Evolutionary conservation across 176 grass and related monocot species (phyloP).

Genomic region (Oryza meridionalis): DNA sequence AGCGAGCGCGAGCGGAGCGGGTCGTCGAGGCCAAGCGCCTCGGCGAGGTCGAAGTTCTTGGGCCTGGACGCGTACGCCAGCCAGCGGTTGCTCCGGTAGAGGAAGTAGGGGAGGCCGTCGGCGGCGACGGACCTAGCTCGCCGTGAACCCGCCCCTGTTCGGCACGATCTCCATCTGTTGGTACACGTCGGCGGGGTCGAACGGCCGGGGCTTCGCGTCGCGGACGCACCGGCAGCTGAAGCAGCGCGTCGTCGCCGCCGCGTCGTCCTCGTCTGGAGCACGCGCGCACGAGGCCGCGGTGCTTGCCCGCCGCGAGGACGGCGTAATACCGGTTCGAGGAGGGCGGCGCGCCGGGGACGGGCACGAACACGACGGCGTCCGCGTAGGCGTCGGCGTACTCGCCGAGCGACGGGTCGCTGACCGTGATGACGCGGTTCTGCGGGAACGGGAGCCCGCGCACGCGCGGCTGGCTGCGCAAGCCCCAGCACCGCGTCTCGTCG

Average conservation of each 20-base stretch:
- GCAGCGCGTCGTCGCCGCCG: constrained; percentile 44
- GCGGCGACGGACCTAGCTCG: constrained; percentile 50
- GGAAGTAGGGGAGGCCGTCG: constrained; percentile 46
- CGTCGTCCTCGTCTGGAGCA: constrained; percentile 67
- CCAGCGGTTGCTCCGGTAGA: constrained; percentile 58
- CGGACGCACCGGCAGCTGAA: constrained; percentile 39
- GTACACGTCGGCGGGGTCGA: constrained; percentile 65
- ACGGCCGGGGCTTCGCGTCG: constrained; percentile 45
- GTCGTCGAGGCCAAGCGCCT: constrained; percentile 38
- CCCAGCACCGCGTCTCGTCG: constrained; percentile 40
- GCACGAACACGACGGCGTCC: constrained; percentile 45
- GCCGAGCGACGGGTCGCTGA: constrained; percentile 17
- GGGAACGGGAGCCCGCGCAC: constrained; percentile 47
- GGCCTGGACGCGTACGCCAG: constrained; percentile 37
- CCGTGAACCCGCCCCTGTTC: constrained; percentile 46
- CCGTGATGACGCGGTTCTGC: constrained; percentile 42
- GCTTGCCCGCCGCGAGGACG: constrained; percentile 41
- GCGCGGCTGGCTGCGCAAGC: neutral
- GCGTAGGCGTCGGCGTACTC: neutral
- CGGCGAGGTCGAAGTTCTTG: constrained; percentile 37
- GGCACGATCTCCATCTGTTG: constrained; percentile 67
- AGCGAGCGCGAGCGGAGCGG: constrained; percentile 15
- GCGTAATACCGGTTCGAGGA: constrained; percentile 63
- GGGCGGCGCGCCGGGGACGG: constrained; percentile 34
- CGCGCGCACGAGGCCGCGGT: constrained; percentile 46